A percentile compares a stretch with the other conserved stretches of the same genome.
Evolutionary conservation across 129 eudicot species (phyloP).

Genomic region (Helianthus tuberosus): DNA sequence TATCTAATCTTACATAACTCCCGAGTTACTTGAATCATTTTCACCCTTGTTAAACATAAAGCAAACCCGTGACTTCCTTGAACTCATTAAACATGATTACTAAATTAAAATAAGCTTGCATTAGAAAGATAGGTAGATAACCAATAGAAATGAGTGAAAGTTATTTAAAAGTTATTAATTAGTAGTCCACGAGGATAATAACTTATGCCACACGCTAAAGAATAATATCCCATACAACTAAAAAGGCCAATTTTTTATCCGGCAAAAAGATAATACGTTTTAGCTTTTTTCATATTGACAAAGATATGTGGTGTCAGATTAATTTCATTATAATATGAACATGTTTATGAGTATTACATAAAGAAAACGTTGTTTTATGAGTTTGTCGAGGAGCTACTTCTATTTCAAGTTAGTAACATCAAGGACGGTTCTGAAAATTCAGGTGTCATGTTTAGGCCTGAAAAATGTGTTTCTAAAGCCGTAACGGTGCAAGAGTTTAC

Average conservation of each 20-base stretch:
- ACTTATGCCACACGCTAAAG: neutral
- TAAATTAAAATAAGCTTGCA: neutral
- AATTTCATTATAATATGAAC: neutral
- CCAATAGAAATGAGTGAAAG: neutral
- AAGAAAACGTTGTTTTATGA: neutral
- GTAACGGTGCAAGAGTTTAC: no score
- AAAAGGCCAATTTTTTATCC: neutral
- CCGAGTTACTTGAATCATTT: no score
- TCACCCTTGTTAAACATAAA: no score
- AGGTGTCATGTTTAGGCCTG: no score
- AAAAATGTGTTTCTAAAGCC: no score
- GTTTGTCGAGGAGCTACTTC: neutral
- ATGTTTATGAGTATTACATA: neutral
- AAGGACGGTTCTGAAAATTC: no score
- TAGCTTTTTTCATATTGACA: neutral
- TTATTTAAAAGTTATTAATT: neutral
- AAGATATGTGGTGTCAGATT: slow-evolving; percentile 1
- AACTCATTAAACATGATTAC: neutral
- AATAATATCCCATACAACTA: slow-evolving; percentile 9
- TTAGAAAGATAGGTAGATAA: neutral
- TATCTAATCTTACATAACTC: no score
- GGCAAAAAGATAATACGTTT: neutral
- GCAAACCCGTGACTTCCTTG: no score
- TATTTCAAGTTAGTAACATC: no score
- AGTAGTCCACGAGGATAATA: neutral